phyloP scores from a whole-genome alignment of 1,284 basidiomycete genomes.

The Exobasidium rhododendri region DNA sequence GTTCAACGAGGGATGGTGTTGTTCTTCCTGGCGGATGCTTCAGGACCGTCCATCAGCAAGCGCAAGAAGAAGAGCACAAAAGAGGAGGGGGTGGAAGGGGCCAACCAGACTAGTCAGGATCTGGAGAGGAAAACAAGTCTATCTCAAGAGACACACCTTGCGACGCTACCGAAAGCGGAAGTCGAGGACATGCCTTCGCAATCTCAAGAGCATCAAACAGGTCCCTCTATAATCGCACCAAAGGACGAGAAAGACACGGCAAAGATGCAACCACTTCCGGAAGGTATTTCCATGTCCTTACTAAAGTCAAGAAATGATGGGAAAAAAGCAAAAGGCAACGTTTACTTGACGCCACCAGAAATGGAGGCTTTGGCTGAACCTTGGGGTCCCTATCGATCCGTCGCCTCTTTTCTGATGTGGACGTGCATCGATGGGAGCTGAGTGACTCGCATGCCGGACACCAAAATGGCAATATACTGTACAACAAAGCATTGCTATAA shows the following conservation, averaged over 20 bases:
- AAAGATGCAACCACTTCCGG: conserved; percentile 17
- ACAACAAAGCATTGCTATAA: no score
- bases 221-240: background rate
- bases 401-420: conserved; percentile 50
- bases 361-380: conserved; percentile 42
- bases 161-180: conserved; percentile 1
- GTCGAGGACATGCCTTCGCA: background rate
- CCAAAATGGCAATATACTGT: background rate
- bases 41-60: conserved; percentile 28
- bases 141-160: background rate
- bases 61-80: background rate
- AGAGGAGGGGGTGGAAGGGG: conserved; percentile 7
- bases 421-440: conserved; percentile 23
- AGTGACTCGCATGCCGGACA: conserved; percentile 7
- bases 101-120: background rate
- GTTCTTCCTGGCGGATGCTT: conserved; percentile 35
- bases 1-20: conserved; percentile 51
- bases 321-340: conserved; percentile 47
- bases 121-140: background rate
- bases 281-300: conserved; percentile 17
- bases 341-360: conserved; percentile 45
- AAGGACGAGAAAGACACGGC: background rate
- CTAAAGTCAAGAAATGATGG: conserved; percentile 38
- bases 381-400: conserved; percentile 47
- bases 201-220: background rate